These are phyloP conservation scores for Azolla pinnata DNA, from an alignment of 75 land plant genomes.

Conservation along the genomic window DNA sequence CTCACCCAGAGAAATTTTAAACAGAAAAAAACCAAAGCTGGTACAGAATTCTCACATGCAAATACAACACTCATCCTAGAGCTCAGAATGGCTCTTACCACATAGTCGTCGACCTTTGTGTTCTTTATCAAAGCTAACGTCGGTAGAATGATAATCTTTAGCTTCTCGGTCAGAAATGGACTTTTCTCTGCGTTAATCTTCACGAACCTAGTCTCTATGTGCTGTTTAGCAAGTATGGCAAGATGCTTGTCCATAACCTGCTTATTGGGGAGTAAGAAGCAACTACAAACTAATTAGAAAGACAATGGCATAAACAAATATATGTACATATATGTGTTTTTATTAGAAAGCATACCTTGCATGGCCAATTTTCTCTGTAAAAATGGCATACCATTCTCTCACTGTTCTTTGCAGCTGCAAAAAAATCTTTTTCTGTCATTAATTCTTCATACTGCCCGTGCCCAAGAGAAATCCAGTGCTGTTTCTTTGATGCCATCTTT, in stretches of 20 bases:
- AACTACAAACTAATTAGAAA: too few species aligned
- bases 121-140: slow-evolving; percentile 92
- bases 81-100: too few species aligned
- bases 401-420: slow-evolving; percentile 74
- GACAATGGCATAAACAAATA: too few species aligned
- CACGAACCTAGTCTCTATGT: slow-evolving; percentile 89
- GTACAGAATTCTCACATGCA: too few species aligned
- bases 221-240: slow-evolving; percentile 66
- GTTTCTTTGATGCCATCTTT: slow-evolving; percentile 66
- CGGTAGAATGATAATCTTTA: slow-evolving; percentile 81
- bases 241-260: slow-evolving; percentile 97
- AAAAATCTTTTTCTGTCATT: slow-evolving; percentile 80
- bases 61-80: too few species aligned
- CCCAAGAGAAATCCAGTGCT: slow-evolving; percentile 69
- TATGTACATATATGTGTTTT: background rate
- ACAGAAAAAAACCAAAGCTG: too few species aligned
- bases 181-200: slow-evolving; percentile 98
- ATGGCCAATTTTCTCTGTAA: slow-evolving; percentile 97
- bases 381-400: slow-evolving; percentile 97
- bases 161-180: slow-evolving; percentile 79
- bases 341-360: slow-evolving; percentile 53
- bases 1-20: too few species aligned
- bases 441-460: slow-evolving; percentile 94
- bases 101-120: slow-evolving; percentile 95
- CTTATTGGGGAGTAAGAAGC: too few species aligned